phyloP scores from a whole-genome alignment of 192 early-diverging fungal genomes.

The Entrophospora sp. region DNA sequence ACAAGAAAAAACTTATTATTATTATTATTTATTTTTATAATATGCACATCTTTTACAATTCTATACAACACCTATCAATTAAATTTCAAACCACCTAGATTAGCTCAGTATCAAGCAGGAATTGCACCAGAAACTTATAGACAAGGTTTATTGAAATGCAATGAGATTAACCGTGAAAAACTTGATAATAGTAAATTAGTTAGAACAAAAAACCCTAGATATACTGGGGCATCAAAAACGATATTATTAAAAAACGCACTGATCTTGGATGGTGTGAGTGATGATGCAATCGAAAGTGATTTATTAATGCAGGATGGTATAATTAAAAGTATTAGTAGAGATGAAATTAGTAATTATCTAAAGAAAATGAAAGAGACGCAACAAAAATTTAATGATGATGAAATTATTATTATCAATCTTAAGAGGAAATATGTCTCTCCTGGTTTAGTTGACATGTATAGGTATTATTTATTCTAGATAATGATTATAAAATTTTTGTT shows the following conservation, averaged over 20 bases:
- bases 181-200: not conserved
- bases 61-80: not conserved
- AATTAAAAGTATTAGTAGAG: too few species aligned
- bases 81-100: not conserved
- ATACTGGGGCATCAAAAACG: constrained; percentile 26
- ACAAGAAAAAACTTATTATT: too few species aligned
- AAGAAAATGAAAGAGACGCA: not conserved
- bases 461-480: constrained; percentile 19
- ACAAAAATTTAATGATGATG: constrained; percentile 5
- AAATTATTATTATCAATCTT: constrained; percentile 46
- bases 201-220: constrained; percentile 37
- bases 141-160: constrained; percentile 9
- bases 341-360: constrained; percentile 30
- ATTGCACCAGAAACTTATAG: not conserved
- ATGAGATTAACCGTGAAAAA: not conserved
- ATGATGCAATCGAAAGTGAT: constrained; percentile 34
- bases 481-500: not conserved
- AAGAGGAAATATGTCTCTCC: constrained; percentile 62
- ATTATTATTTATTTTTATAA: too few species aligned
- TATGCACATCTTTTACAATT: not conserved
- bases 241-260: constrained; percentile 51
- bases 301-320: constrained; percentile 48
- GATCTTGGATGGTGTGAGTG: constrained; percentile 48
- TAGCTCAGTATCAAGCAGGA: not conserved
- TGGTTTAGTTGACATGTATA: constrained; percentile 71